These are phyloP conservation scores for Tripidium arundinaceum DNA, from an alignment of 202 grass and related monocot genomes.

Conservation along the genomic window DNA sequence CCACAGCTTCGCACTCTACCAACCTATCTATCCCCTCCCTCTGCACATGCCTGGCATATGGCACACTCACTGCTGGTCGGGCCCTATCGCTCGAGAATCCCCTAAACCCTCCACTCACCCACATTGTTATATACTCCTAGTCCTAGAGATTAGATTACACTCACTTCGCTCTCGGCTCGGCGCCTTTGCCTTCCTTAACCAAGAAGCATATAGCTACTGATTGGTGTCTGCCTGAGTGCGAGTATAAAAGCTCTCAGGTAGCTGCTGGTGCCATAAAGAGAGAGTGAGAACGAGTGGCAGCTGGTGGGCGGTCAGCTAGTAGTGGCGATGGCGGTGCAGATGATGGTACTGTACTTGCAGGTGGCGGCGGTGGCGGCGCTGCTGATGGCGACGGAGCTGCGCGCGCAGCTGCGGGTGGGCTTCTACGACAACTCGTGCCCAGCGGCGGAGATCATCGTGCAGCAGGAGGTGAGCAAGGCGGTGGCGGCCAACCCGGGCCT, in stretches of 20 bases:
- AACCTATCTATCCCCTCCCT: conserved; percentile 33
- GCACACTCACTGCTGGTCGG: not conserved
- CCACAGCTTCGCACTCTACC: conserved; percentile 29
- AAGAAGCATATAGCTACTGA: conserved; percentile 36
- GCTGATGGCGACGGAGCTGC: conserved; percentile 32
- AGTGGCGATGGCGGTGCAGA: conserved; percentile 26
- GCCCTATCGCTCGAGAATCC: not conserved
- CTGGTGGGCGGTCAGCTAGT: too few relatives aligned
- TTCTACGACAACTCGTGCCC: conserved; percentile 78
- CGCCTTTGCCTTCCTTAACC: conserved; percentile 38
- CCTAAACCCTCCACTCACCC: not conserved
- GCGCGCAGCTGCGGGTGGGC: conserved; percentile 55
- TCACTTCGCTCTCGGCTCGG: not conserved
- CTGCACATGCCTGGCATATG: conserved; percentile 42
- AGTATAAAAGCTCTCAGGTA: not conserved
- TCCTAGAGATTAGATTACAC: not conserved
- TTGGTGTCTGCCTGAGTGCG: not conserved
- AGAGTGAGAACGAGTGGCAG: not conserved
- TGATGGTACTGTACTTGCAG: not conserved
- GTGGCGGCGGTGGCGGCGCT: conserved; percentile 18
- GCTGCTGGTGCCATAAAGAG: conserved; percentile 26
- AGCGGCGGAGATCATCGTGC: conserved; percentile 66
- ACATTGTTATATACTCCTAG: not conserved
- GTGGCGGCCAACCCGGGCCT: conserved; percentile 45
- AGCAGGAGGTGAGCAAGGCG: conserved; percentile 72